phyloP scores from a whole-genome alignment of 768 basidiomycete genomes.

The Leccinum imitatum region DNA sequence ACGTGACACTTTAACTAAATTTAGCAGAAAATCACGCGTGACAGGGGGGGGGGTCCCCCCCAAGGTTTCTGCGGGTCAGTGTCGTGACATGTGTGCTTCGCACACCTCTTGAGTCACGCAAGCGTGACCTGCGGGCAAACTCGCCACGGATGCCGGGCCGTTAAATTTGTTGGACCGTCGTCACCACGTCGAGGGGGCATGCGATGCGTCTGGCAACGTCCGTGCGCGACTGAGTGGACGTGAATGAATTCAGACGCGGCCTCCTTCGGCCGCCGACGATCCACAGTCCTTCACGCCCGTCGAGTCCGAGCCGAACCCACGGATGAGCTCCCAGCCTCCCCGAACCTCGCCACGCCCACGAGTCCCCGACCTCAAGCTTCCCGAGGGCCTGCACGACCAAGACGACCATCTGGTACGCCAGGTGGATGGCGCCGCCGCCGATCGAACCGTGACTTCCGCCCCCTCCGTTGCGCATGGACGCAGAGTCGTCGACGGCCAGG shows the following conservation, averaged over 20 bases:
- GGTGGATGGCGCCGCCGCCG: conserved; percentile 53
- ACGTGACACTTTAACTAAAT: too few species aligned
- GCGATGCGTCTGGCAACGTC: conserved; percentile 54
- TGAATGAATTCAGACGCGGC: conserved; percentile 76
- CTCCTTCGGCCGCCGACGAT: conserved; percentile 26
- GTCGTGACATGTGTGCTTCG: too few species aligned
- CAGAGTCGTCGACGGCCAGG: conserved; percentile 92
- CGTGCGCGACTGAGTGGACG: conserved; percentile 86
- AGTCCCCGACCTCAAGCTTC: conserved; percentile 91
- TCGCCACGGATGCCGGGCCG: too few species aligned
- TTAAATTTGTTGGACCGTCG: too few species aligned
- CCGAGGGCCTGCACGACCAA: conserved; percentile 88
- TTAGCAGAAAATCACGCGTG: too few species aligned
- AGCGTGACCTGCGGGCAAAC: too few species aligned
- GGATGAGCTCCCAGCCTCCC: conserved; percentile 84
- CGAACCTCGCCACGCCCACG: conserved; percentile 87
- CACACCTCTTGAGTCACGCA: too few species aligned
- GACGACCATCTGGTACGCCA: conserved; percentile 92
- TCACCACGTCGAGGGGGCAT: too few species aligned
- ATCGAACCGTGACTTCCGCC: not conserved
- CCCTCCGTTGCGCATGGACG: conserved; percentile 66
- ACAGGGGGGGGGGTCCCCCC: too few species aligned
- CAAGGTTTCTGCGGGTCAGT: too few species aligned
- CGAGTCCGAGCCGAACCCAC: conserved; percentile 85
- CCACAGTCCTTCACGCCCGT: conserved; percentile 61